These are phyloP conservation scores for Saccharomyces hybrid DNA, from an alignment of 1,139 yeast genomes.

Conservation along the genomic window DNA sequence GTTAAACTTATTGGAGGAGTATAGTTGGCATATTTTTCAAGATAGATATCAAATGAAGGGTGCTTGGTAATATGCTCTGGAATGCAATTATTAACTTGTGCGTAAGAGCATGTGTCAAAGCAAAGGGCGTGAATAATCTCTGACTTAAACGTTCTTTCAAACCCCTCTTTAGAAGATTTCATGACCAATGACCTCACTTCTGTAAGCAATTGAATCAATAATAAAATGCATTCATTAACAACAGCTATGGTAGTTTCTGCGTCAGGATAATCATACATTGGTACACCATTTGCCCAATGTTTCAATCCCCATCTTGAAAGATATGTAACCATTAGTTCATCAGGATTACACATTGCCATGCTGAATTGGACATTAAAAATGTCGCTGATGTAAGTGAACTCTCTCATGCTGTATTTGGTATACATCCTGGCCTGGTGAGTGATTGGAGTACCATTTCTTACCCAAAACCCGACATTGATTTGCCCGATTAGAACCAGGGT, in stretches of 20 bases:
- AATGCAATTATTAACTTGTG: slow-evolving; percentile 58
- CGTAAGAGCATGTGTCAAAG: slow-evolving; percentile 63
- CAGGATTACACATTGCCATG: slow-evolving; percentile 51
- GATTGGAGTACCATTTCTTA: slow-evolving; percentile 76
- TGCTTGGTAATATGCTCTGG: slow-evolving; percentile 73
- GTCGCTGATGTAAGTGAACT: slow-evolving; percentile 73
- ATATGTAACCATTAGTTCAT: slow-evolving; percentile 51
- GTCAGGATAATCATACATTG: slow-evolving; percentile 35
- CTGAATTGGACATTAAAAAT: slow-evolving; percentile 64
- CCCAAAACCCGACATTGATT: slow-evolving; percentile 78
- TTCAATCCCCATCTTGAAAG: slow-evolving; percentile 61
- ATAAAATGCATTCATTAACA: slow-evolving; percentile 72
- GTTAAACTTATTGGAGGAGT: slow-evolving; percentile 56
- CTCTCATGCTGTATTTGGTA: slow-evolving; percentile 73
- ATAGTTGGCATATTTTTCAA: slow-evolving; percentile 54
- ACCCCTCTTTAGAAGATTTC: slow-evolving; percentile 43
- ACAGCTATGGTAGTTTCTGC: slow-evolving; percentile 46
- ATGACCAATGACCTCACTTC: slow-evolving; percentile 59
- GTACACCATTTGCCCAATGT: slow-evolving; percentile 43
- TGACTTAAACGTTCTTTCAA: slow-evolving; percentile 45
- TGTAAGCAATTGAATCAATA: slow-evolving; percentile 60
- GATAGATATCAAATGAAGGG: slow-evolving; percentile 62
- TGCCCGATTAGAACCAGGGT: slow-evolving; percentile 70
- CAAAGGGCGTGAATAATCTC: slow-evolving; percentile 78
- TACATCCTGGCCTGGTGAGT: slow-evolving; percentile 75